These are phyloP conservation scores for Tulasnella sp. DNA, from an alignment of 768 basidiomycete genomes.

Conservation along the genomic window DNA sequence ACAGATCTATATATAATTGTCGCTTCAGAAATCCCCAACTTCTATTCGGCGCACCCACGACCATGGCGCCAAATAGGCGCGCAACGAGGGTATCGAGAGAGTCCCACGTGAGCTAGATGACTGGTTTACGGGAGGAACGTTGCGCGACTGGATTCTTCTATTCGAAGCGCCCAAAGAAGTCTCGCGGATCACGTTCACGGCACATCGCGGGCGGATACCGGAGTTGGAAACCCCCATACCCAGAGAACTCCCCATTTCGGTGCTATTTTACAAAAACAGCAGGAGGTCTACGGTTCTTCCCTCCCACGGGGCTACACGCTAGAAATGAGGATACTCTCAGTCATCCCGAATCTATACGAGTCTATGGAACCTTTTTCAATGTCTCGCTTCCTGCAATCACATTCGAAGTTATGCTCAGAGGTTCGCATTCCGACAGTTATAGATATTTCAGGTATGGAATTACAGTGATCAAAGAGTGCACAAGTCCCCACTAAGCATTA, in stretches of 20 bases:
- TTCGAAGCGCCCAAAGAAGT: not conserved
- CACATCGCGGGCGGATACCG: not conserved
- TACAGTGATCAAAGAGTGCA: not conserved
- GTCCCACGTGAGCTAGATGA: not conserved
- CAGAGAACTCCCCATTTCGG: no score
- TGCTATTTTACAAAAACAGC: not conserved
- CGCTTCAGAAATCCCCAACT: not conserved
- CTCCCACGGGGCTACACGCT: no score
- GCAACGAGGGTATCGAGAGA: not conserved
- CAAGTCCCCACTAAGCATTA: not conserved
- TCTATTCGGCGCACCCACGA: not conserved
- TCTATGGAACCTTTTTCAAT: no score
- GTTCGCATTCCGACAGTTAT: not conserved
- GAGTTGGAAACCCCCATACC: not conserved
- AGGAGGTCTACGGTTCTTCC: no score
- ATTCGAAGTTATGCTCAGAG: no score
- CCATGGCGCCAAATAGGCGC: not conserved
- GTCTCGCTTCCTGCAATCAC: no score
- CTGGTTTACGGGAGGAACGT: not conserved
- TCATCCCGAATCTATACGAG: no score
- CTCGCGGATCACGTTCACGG: not conserved
- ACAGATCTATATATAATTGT: not conserved
- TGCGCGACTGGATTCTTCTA: not conserved
- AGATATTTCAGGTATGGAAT: not conserved
- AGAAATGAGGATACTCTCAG: no score